Conservation (phyloP, 2,329 filamentous ascomycete genomes). For the Exophiala lecanii-corni region DNA sequence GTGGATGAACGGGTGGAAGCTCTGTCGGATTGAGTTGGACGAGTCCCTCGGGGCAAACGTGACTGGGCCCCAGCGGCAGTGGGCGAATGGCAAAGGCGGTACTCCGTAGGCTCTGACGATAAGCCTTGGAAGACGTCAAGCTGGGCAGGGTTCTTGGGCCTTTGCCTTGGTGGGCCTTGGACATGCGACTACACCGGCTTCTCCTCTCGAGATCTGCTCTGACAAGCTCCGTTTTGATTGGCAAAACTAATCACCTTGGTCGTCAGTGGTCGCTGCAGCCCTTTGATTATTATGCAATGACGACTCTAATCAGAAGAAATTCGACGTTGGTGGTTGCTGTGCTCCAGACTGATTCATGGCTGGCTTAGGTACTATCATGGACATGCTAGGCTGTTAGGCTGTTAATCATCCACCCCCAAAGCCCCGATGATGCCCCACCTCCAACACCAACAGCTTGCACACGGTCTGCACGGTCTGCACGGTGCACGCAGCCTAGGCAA, state of each 20-base stretch:
- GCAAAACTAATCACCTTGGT: not conserved
- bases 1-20: slow-evolving; percentile 12
- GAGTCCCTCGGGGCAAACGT: slow-evolving; percentile 2
- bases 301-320: no score
- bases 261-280: no score
- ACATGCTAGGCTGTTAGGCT: no score
- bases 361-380: no score
- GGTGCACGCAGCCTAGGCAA: not conserved
- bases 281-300: no score
- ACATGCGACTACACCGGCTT: no score
- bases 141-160: slow-evolving; percentile 1
- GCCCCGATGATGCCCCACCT: not conserved
- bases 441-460: not conserved
- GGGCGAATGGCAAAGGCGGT: slow-evolving; percentile 13
- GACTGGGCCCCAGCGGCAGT: slow-evolving; percentile 8
- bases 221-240: not conserved
- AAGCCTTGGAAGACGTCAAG: slow-evolving; percentile 23
- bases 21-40: slow-evolving; percentile 7
- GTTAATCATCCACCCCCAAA: not conserved
- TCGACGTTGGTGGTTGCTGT: no score
- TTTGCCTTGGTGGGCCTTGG: no score
- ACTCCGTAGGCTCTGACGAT: slow-evolving; percentile 9
- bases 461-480: no score
- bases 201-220: slow-evolving; percentile 1
- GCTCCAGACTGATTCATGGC: no score